phyloP scores from a whole-genome alignment of 1,284 basidiomycete species.

The Volvariella volvacea region DNA sequence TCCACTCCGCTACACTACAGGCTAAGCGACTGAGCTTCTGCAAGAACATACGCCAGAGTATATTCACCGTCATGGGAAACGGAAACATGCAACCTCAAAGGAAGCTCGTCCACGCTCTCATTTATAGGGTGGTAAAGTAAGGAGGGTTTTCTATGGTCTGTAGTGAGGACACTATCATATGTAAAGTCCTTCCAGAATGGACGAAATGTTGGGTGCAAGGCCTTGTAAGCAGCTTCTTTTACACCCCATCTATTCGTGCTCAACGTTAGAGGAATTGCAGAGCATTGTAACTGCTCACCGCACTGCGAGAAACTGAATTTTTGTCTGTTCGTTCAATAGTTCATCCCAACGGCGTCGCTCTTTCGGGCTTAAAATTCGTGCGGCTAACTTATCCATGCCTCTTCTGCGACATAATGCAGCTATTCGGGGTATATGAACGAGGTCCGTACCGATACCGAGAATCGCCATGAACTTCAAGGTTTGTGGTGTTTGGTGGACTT shows the following conservation, averaged over 20 bases:
- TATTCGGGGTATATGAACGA: conserved; percentile 68
- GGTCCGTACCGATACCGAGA: conserved; percentile 75
- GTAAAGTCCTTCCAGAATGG: conserved; percentile 79
- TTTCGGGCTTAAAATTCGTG: conserved; percentile 55
- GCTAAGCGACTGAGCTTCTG: conserved; percentile 37
- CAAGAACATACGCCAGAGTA: conserved; percentile 68
- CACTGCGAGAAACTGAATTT: conserved; percentile 52
- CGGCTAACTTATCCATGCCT: conserved; percentile 40
- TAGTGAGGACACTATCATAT: conserved; percentile 29
- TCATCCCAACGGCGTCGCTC: conserved; percentile 42
- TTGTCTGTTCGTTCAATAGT: conserved; percentile 16
- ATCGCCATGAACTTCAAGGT: conserved; percentile 37
- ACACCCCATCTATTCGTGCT: conserved; percentile 59
- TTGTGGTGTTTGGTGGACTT: too few species aligned
- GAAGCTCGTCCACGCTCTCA: too few species aligned
- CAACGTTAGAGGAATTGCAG: conserved; percentile 2
- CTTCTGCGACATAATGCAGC: conserved; percentile 46
- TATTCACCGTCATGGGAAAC: conserved; percentile 86
- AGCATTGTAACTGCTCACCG: conserved; percentile 39
- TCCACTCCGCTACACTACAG: too few species aligned
- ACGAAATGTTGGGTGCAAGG: conserved; percentile 55
- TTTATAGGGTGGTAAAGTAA: conserved; percentile 35
- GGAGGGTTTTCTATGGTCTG: conserved; percentile 38
- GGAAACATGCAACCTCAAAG: conserved; percentile 53
- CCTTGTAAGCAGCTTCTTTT: conserved; percentile 91